Evolutionary conservation across 202 grass and related monocot species (phyloP), one percentile per base, ranked within the genome.

Genomic region (Brachypodium distachyon): DNA sequence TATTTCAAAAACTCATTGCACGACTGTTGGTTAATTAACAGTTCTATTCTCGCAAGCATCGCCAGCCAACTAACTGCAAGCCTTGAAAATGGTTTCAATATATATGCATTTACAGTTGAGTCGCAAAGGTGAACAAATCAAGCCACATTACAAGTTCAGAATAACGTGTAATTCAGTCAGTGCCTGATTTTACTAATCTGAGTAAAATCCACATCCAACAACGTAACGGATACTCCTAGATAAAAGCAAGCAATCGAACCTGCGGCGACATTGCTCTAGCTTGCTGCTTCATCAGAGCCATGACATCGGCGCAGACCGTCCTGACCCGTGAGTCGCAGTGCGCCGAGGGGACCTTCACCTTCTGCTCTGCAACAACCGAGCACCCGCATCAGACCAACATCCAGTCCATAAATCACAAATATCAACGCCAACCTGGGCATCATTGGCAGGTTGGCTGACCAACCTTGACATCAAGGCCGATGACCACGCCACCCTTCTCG

Each of bases 401-500:
- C 22, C 33, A 50, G 47, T 33, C 23, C 21, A 65, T 9, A 21
- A 54, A 31, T 21, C 31, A 12, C 62, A 74, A 3, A 0, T 6
- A 80, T 12, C 1, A 58, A 58, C 7, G 1, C 25, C 77, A 74
- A 22, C 42, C 81, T 41, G 37, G 65, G 28, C 18, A n/a, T n/a
- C n/a, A n/a, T n/a, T n/a, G 19, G 26, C n/a, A 50, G 11, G 6
- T 36, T 2, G 31, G 1, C 62, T 66, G 49, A 91, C n/a, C n/a
- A n/a, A n/a, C 91, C 88, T 94, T 95, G 34, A 95, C 67, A 85
- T 95, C 91, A 6, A 98, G 75, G 48, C 95, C 89, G 9, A 98
- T 65, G 17, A 95, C 80, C 39, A 80, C 16, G 3, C 91, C 91
- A 2, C 96, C 85, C 78, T 88, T 86, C 53, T 95, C 85, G 21